phyloP scores from a whole-genome alignment of 306 rosid species.

The Fragaria vesca region DNA sequence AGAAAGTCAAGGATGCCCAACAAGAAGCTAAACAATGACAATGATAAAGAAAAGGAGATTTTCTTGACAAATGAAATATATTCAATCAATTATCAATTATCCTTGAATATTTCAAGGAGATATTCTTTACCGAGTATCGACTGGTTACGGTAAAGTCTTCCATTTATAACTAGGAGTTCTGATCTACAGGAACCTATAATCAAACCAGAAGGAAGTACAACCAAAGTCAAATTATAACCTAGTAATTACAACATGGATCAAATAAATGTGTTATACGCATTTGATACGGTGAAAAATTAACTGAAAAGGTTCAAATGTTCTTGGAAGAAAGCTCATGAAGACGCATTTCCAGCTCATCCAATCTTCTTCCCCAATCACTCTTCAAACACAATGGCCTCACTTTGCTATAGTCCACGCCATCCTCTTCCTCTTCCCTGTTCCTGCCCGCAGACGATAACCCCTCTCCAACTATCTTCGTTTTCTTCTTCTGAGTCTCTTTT shows the following conservation, averaged over 20 bases:
- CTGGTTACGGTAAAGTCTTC: too few relatives aligned
- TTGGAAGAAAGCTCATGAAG: slow-evolving; percentile 53
- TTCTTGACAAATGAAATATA: neutral
- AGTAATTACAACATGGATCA: neutral
- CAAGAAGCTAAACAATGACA: neutral
- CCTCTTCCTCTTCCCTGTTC: slow-evolving; percentile 26
- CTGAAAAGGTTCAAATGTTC: slow-evolving; percentile 17
- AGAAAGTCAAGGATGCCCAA: neutral
- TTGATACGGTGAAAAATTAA: neutral
- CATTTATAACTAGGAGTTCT: too few relatives aligned
- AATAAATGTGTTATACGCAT: neutral
- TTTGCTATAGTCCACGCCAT: slow-evolving; percentile 25
- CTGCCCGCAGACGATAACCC: slow-evolving; percentile 30
- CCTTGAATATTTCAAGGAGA: too few relatives aligned
- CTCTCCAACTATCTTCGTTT: neutral
- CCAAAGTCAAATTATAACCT: neutral
- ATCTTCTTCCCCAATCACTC: slow-evolving; percentile 45
- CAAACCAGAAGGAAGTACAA: neutral
- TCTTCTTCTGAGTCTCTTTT: slow-evolving; percentile 28
- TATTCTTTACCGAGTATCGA: too few relatives aligned
- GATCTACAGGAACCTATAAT: too few relatives aligned
- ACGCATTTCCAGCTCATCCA: slow-evolving; percentile 56
- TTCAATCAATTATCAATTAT: neutral
- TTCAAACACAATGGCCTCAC: slow-evolving; percentile 50
- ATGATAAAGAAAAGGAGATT: neutral